Percentiles rank a stretch among this genome's conserved stretches.
phyloP scores from a whole-genome alignment of 2,329 filamentous ascomycete genomes.

The Aureobasidium sp. region DNA sequence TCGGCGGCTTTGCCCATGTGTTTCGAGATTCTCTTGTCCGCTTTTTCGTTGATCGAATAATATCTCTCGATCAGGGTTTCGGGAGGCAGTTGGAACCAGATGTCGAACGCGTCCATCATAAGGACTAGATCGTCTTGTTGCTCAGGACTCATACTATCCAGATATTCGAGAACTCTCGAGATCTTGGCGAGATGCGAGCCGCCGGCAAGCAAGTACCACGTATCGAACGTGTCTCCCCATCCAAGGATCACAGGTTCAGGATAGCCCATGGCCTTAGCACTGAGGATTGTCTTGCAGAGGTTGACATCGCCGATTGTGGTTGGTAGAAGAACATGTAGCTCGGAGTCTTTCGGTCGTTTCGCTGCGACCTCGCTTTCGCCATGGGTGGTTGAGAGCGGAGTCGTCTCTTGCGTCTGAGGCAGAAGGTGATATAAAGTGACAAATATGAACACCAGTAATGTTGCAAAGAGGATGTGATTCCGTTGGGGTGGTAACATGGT shows the following conservation, averaged over 20 bases:
- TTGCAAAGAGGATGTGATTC: background rate
- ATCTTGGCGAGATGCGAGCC: slow-evolving; percentile 23
- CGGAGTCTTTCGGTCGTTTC: background rate
- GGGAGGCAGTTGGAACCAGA: slow-evolving; percentile 57
- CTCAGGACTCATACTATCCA: slow-evolving; percentile 20
- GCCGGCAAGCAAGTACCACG: background rate
- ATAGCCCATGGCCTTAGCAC: slow-evolving; percentile 20
- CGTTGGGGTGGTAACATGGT: background rate
- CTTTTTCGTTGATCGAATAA: slow-evolving; percentile 32
- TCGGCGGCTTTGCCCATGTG: slow-evolving; percentile 17
- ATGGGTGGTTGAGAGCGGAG: background rate
- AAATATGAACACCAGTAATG: background rate
- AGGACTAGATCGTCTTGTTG: slow-evolving; percentile 48
- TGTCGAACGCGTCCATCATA: slow-evolving; percentile 55
- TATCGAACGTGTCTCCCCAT: slow-evolving; percentile 16
- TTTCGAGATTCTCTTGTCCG: slow-evolving; percentile 40
- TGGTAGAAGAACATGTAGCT: slow-evolving; percentile 49
- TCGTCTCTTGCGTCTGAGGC: background rate
- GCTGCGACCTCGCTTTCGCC: background rate
- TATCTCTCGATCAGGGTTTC: slow-evolving; percentile 57
- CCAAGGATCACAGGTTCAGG: slow-evolving; percentile 20
- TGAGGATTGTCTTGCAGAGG: slow-evolving; percentile 22
- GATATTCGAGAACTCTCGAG: slow-evolving; percentile 20
- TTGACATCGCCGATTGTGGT: slow-evolving; percentile 35
- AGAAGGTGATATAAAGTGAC: background rate